Conservation (phyloP, 2,329 filamentous ascomycete species). For the Diaporthe citrichinensis region DNA sequence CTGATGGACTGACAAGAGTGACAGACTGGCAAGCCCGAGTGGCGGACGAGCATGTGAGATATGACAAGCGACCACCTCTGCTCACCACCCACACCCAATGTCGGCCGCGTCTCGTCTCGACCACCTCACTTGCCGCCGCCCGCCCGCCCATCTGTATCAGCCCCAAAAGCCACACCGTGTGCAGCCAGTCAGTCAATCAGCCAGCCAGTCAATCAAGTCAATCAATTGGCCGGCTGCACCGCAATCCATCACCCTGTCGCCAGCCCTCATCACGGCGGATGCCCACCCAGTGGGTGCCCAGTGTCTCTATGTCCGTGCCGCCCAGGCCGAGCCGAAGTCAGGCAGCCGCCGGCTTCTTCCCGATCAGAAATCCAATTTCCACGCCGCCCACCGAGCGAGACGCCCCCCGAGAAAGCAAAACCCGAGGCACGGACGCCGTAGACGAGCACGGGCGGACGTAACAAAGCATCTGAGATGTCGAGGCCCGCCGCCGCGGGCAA, state of each 20-base stretch:
- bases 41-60: slow-evolving; percentile 24
- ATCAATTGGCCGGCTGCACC: slow-evolving; percentile 23
- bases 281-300: slow-evolving; percentile 15
- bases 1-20: slow-evolving; percentile 8
- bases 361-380: slow-evolving; percentile 14
- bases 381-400: slow-evolving; percentile 6
- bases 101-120: slow-evolving; percentile 11
- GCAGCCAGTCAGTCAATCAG: neutral
- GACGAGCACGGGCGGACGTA: neutral
- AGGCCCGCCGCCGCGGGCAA: slow-evolving; percentile 9
- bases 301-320: neutral
- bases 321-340: slow-evolving; percentile 18
- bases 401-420: neutral
- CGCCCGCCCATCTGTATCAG: slow-evolving; percentile 9
- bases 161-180: slow-evolving; percentile 19
- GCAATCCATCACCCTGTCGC: slow-evolving; percentile 16
- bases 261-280: slow-evolving; percentile 11
- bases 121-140: slow-evolving; percentile 1
- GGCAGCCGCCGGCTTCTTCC: slow-evolving; percentile 13
- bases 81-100: slow-evolving; percentile 19
- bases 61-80: neutral
- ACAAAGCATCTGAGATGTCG: neutral
- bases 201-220: neutral
- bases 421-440: neutral
- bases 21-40: neutral